Conservation (phyloP, 73 alveolate genomes). For the Paramecium octaurelia region DNA sequence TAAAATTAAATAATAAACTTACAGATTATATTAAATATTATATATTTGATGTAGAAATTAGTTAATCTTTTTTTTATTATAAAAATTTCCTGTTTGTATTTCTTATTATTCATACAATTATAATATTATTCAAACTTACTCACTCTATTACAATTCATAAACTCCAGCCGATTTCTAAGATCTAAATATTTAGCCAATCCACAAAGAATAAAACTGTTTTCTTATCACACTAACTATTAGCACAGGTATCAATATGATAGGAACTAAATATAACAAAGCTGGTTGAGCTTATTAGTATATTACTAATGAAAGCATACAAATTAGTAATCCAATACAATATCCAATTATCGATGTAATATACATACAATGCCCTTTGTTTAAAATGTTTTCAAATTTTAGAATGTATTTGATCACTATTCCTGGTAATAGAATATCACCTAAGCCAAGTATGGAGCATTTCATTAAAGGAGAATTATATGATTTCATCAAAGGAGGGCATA, state of each 20-base stretch:
- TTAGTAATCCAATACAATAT: constrained; percentile 25
- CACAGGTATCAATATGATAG: constrained; percentile 45
- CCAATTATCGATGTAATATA: constrained; percentile 50
- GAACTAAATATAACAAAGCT: constrained; percentile 62
- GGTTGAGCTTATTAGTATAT: constrained; percentile 61
- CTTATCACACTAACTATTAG: neutral
- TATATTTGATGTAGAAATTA: no score
- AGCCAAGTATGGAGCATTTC: constrained; percentile 84
- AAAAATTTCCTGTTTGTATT: neutral
- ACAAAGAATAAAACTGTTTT: neutral
- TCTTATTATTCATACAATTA: neutral
- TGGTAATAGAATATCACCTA: constrained; percentile 96
- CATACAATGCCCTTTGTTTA: neutral
- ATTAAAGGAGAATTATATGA: constrained; percentile 56
- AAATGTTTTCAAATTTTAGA: constrained; percentile 76
- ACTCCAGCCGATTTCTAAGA: neutral
- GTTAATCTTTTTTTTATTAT: no score
- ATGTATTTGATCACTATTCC: constrained; percentile 90
- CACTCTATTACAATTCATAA: neutral
- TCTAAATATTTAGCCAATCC: constrained; percentile 38
- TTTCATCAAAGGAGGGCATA: constrained; percentile 74
- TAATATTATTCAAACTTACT: neutral
- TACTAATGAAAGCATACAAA: constrained; percentile 52
- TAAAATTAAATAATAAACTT: no score
- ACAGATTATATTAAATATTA: no score